phyloP scores from a whole-genome alignment of 257 asterid species.

The Solanum lycopersicoides region DNA sequence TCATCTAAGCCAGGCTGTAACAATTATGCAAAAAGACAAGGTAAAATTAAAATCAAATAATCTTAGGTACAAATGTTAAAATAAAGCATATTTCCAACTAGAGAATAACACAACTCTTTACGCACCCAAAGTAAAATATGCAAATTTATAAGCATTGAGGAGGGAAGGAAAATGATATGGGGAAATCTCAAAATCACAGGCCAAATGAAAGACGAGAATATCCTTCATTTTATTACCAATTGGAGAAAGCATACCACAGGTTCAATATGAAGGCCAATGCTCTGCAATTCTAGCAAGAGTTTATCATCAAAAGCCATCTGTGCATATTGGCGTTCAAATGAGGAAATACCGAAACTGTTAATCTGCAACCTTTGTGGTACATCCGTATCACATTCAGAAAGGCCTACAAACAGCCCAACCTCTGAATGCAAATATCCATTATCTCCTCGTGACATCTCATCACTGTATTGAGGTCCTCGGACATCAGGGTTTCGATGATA shows the following conservation, averaged over 20 bases:
- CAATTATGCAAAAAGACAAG: slow-evolving; percentile 1
- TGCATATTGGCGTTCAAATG: slow-evolving; percentile 54
- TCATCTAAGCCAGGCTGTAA: slow-evolving; percentile 82
- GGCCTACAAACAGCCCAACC: slow-evolving; percentile 56
- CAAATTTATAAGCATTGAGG: neutral
- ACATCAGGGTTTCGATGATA: slow-evolving; percentile 15
- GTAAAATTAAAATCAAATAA: neutral
- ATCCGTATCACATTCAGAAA: slow-evolving; percentile 39
- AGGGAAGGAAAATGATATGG: neutral
- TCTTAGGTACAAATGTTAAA: neutral
- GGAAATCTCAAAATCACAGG: neutral
- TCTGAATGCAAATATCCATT: slow-evolving; percentile 48
- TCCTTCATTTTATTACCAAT: neutral
- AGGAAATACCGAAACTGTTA: slow-evolving; percentile 25
- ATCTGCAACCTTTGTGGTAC: slow-evolving; percentile 31
- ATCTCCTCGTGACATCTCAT: slow-evolving; percentile 40
- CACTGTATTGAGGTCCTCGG: slow-evolving; percentile 25
- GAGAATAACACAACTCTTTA: neutral
- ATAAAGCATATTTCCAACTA: neutral
- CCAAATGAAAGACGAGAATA: neutral
- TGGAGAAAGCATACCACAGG: slow-evolving; percentile 60
- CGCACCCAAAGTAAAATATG: neutral
- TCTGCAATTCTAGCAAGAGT: slow-evolving; percentile 69
- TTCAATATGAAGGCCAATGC: slow-evolving; percentile 66
- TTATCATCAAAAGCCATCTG: slow-evolving; percentile 63